phyloP scores from a whole-genome alignment of 176 grass and related monocot genomes.

The Saccharum spontaneum region DNA sequence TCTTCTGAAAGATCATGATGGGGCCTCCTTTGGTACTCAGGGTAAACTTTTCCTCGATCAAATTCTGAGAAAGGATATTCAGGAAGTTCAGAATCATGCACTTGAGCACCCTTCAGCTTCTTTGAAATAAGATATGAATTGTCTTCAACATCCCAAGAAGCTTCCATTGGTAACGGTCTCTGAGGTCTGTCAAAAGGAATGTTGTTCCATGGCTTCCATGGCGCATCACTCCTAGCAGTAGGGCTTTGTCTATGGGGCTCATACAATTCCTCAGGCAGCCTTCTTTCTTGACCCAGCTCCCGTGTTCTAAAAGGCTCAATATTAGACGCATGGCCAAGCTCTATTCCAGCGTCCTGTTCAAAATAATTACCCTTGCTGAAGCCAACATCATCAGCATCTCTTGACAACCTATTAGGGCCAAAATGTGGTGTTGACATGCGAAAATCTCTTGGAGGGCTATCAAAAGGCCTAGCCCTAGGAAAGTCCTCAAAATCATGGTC shows the following conservation, averaged over 20 bases:
- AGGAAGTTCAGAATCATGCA: constrained; percentile 76
- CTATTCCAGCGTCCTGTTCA: constrained; percentile 30
- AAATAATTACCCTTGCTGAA: constrained; percentile 48
- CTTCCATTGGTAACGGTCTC: constrained; percentile 49
- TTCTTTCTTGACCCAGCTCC: constrained; percentile 50
- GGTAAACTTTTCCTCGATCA: constrained; percentile 41
- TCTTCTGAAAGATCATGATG: constrained; percentile 45
- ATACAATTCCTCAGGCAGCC: constrained; percentile 53
- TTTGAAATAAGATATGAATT: constrained; percentile 52
- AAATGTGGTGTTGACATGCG: constrained; percentile 33
- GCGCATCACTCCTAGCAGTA: constrained; percentile 36
- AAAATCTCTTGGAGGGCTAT: constrained; percentile 56
- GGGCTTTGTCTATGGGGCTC: constrained; percentile 48
- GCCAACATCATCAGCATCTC: constrained; percentile 42
- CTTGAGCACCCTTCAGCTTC: constrained; percentile 46
- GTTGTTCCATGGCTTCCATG: constrained; percentile 56
- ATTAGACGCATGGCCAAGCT: constrained; percentile 26
- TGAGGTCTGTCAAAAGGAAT: constrained; percentile 48
- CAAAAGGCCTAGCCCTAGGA: constrained; percentile 39
- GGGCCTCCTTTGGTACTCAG: constrained; percentile 43
- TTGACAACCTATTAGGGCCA: constrained; percentile 29
- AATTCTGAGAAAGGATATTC: constrained; percentile 88
- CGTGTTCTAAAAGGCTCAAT: constrained; percentile 42
- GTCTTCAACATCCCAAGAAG: constrained; percentile 54
- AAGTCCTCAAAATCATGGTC: constrained; percentile 43